Evolutionary conservation across 164 flowering plant species (phyloP).

Genomic region (Buxus sempervirens): DNA sequence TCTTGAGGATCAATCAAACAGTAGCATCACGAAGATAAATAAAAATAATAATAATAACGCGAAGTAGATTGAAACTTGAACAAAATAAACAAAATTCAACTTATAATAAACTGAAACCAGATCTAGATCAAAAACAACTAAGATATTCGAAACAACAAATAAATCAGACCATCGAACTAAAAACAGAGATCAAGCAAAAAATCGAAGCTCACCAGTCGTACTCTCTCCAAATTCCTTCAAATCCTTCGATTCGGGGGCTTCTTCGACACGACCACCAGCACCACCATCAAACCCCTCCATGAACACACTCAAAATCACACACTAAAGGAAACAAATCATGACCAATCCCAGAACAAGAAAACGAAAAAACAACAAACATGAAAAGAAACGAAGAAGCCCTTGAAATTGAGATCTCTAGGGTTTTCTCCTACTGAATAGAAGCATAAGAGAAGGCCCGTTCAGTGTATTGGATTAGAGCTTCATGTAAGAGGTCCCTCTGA

Average conservation of each 20-base stretch:
- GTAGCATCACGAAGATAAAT: not conserved
- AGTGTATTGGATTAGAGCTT: not conserved
- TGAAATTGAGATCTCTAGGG: conserved; percentile 12
- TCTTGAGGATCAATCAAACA: no score
- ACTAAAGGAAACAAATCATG: not conserved
- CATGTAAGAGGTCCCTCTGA: conserved; percentile 2
- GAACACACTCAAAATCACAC: conserved; percentile 2
- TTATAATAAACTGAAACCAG: not conserved
- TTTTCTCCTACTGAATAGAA: conserved; percentile 7
- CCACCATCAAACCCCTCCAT: conserved; percentile 39
- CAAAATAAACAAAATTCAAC: conserved; percentile 3
- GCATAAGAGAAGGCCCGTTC: not conserved
- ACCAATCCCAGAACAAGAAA: conserved; percentile 5
- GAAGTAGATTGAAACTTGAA: conserved; percentile 10
- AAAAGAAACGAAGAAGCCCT: conserved; percentile 2
- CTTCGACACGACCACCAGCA: conserved; percentile 10
- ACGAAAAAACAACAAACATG: not conserved
- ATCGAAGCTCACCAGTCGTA: conserved; percentile 25
- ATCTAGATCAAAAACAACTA: conserved; percentile 8
- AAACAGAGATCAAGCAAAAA: not conserved
- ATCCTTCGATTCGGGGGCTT: conserved; percentile 19
- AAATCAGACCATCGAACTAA: not conserved
- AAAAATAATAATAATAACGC: not conserved
- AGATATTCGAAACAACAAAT: not conserved
- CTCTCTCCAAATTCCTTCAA: conserved; percentile 22